These are phyloP conservation scores for Aspergillus asperescens DNA, from an alignment of 495 filamentous ascomycete species.

Conservation along the genomic window DNA sequence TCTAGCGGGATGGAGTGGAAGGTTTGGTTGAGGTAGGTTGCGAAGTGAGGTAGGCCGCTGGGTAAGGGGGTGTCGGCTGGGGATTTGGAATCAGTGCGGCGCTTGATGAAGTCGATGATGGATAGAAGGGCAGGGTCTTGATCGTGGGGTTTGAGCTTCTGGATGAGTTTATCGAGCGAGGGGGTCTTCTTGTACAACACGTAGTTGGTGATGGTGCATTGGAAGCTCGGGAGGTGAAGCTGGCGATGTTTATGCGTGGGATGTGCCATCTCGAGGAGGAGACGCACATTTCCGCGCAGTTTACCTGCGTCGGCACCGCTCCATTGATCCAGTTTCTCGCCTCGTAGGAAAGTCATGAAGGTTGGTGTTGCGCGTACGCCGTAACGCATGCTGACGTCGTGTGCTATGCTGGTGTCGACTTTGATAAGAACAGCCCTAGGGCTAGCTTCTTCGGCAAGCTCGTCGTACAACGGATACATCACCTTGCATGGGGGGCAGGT, in stretches of 20 bases:
- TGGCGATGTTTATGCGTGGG: conserved; percentile 70
- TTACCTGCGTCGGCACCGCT: conserved; percentile 63
- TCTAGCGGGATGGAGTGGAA: conserved; percentile 28
- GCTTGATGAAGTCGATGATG: conserved; percentile 61
- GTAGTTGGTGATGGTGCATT: conserved; percentile 55
- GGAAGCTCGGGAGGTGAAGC: conserved; percentile 64
- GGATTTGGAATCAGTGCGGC: conserved; percentile 18
- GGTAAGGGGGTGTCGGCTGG: conserved; percentile 47
- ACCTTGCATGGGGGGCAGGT: conserved; percentile 82
- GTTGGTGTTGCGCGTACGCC: conserved; percentile 75
- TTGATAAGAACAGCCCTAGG: conserved; percentile 71
- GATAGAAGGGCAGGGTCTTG: conserved; percentile 49
- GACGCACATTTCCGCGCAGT: conserved; percentile 64
- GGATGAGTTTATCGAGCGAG: conserved; percentile 75
- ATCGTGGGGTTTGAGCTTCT: conserved; percentile 59
- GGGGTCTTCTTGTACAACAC: conserved; percentile 75
- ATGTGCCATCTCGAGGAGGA: conserved; percentile 70
- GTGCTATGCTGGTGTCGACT: conserved; percentile 66
- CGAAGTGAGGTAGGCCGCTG: conserved; percentile 42
- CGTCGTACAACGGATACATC: conserved; percentile 78
- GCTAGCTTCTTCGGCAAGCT: conserved; percentile 70
- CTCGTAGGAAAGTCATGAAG: conserved; percentile 81
- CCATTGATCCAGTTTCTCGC: conserved; percentile 74
- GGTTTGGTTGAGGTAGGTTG: conserved; percentile 27
- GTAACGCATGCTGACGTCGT: conserved; percentile 62